Evolutionary conservation across 108 stramenopile genomes (phyloP), one percentile per base, ranked within the genome.

Genomic region (Bacterosira constricta): DNA sequence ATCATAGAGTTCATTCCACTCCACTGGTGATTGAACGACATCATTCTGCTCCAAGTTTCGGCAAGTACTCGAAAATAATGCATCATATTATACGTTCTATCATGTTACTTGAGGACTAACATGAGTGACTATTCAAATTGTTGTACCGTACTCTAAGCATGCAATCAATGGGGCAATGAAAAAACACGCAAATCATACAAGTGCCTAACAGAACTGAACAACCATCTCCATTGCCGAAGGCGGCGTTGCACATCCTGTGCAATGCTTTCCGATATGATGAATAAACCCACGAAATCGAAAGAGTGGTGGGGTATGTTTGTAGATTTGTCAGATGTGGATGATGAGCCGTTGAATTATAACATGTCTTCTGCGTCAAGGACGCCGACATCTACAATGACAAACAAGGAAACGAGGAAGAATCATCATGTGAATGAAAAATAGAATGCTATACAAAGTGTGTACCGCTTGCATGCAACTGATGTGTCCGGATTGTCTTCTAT

Each of bases 241-340:
- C 36, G 55, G 35, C 45, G 36, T 3, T 47, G 41, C 15, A 71
- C 47, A 38, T 45, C 63, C 26, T 41, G 36, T 47, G 34, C 50
- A 36, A 56, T 21, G 23, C 38, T 51, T 2, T 31, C 39, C 45
- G 42, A 15, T 1, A 31, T 53, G 41, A 37, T 35, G 12, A 36
- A 37, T 6, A 38, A 51, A 52, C 38, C 54, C 23, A n/a, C 18
- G 6, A 23, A 9, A 32, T 52, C 44, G 59, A 44, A 32, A 6
- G 31, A 56, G 8, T 73, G 72, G 72, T 73, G 72, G 72, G 72
- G 72, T 12, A 54, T 57, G 15, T 73, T 73, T 32, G 8, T 73
- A 17, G 63, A 73, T 15, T 42, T 63, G 23, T 73, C 72, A 26
- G 53, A 64, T 21, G 72, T 26, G n/a, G n/a, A n/a, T n/a, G n/a